These are phyloP conservation scores for Kodamaea sagamina DNA, from an alignment of 805 yeast genomes.

Conservation along the genomic window DNA sequence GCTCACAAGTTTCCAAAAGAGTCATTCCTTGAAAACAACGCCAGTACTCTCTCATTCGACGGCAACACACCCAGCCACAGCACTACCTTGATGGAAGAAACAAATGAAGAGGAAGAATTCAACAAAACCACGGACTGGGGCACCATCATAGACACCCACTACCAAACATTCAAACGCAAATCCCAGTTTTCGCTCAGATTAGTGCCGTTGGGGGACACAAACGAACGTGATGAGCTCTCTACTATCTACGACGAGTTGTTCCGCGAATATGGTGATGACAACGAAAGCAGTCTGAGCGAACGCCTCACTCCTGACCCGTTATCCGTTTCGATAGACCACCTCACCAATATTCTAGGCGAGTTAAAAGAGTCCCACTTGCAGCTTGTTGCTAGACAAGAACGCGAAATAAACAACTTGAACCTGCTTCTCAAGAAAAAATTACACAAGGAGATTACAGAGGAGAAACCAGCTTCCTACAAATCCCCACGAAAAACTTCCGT, in stretches of 20 bases:
- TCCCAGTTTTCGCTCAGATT: constrained; percentile 10
- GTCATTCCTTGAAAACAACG: not conserved
- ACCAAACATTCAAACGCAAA: constrained; percentile 18
- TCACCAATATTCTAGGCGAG: constrained; percentile 5
- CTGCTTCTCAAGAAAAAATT: constrained; percentile 5
- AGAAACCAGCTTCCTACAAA: not conserved
- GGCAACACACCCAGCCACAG: constrained; percentile 20
- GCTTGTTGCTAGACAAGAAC: constrained; percentile 1
- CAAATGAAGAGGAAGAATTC: constrained; percentile 11
- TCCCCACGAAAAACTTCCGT: not conserved
- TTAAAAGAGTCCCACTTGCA: constrained; percentile 7
- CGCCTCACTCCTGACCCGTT: constrained; percentile 5
- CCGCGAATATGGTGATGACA: constrained; percentile 7
- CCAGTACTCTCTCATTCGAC: constrained; percentile 15
- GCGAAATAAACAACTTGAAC: constrained; percentile 1
- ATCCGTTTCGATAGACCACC: constrained; percentile 8
- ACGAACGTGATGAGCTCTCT: constrained; percentile 1
- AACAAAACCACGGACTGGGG: constrained; percentile 13
- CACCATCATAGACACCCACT: constrained; percentile 17
- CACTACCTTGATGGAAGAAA: constrained; percentile 17
- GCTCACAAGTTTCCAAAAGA: not conserved
- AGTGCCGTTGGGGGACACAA: not conserved
- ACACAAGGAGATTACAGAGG: too few species aligned
- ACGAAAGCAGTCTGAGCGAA: not conserved
- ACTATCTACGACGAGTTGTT: constrained; percentile 4